Base-by-base conservation (phyloP, 2,329 filamentous ascomycete species). In the Aspergillus intermedius region DNA sequence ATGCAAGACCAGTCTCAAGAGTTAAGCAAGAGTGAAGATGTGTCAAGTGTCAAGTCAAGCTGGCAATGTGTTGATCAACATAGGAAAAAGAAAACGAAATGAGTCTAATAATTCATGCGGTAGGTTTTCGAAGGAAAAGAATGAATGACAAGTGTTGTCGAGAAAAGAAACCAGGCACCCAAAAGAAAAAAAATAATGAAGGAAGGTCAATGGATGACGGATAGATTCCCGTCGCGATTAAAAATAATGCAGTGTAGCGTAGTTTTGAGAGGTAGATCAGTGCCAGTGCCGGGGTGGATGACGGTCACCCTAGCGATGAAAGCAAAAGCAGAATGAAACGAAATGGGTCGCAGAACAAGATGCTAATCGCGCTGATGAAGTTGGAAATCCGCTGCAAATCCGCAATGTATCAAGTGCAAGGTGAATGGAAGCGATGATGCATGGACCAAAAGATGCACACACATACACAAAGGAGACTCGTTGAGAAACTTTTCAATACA, bases 381-480 rank as follows among this genome's bases (percentile, higher is more conserved):
- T 12, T 44, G 28, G 12, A 40, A 40, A 40, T 40, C 37, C 37
- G 37, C 37, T 40, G 37, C 44, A 52, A 46, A 51, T 48, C 44
- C 34, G 46, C 46, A 54, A 44, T 47, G 25, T 30, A 50, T 41
- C 40, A 35, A 28, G 23, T 46, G 41, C 43, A 50, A 52, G 35
- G 44, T 46, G 37, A 50, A 43, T 10, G 46, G 22, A 19, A 30
- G 22, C 40, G 19, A 25, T 28, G 19, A 41, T 41, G 47, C 40
- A 44, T 45, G 44, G 47, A 35, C 21, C 45, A 44, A 46, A 40
- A 35, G 37, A 40, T 40, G 37, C 37, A 48, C 22, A 19, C 32
- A 44, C 22, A 28, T 34, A 44, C 43, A 54, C 49, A 57, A 54
- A 58, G 44, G 54, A 59, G 53, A 60, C 51, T 60, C 57, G 56